Evolutionary conservation across 1,139 yeast genomes (phyloP), one percentile per base, ranked within the genome.

Genomic region (Candida albicans): DNA sequence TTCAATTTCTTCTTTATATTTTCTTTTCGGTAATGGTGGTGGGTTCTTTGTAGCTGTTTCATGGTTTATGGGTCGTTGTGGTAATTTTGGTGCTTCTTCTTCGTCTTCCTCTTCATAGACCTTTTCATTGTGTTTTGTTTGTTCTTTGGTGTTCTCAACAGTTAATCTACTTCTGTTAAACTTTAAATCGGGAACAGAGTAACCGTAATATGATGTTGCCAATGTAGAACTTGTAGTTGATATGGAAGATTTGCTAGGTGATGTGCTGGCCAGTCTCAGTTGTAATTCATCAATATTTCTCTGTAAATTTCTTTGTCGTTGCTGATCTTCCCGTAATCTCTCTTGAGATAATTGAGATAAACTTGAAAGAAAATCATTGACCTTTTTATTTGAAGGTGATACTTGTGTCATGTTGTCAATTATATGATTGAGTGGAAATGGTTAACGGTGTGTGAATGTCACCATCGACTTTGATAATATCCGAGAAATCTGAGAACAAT

Each of bases 291-390:
- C 65, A 14, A 67, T 59, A 45, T 64, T 61, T 26, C 68, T 48
- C 43, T 62, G 67, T 24, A 68, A 56, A 5, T 54, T 54, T 22
- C 72, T 22, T 47, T 65, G 71, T 27, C 71, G 54, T 43, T 61
- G 62, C 31, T 62, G 65, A 48, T 65, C 71, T 43, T 68, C 70
- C 30, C 53, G 50, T 18, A 66, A 45, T 37, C 66, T 53, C 15
- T 60, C 65, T 47, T 64, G 72, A 0, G 73, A 67, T 8, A 67
- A 47, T 44, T 62, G 57, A 2, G 73, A 68, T 32, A 68, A 49
- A 31, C 60, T 57, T n/a, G 67, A 54, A 33, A 68, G 53, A 48
- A 68, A 68, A 43, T 64, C 69, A 45, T 68, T 66, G 14, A 68
- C 73, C 38, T 62, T 61, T 33, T 57, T 53, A 15, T 28, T 43